Base-by-base conservation (phyloP, 108 stramenopile species). In the Hondaea fermentalgiana region DNA sequence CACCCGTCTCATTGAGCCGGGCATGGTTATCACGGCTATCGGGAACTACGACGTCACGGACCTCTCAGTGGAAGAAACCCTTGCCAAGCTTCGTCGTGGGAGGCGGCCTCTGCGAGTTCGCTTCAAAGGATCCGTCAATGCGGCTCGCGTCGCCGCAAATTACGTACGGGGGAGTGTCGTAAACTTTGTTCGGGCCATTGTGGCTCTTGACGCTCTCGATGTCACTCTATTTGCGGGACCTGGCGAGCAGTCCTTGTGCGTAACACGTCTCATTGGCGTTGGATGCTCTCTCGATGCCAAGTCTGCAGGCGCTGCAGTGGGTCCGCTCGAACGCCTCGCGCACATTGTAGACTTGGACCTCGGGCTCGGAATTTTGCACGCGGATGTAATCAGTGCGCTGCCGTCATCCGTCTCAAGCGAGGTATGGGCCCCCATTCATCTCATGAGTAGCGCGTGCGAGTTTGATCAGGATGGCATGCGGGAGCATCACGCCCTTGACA, bases 291-390 rank as follows among this genome's bases (percentile, higher is more conserved):
- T 53, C 23, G 51, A 83, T 83, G 49, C 51, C 6, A 47, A 53
- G 25, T 83, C 76, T 55, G 76, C 76, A 47, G 76, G 76, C n/a
- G 23, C 76, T 6, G 76, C 76, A 6, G 76, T 83, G n/a, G 76
- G 76, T 28, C 76, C 51, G n/a, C 17, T 83, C 49, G 51, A 83
- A 12, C 76, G 76, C 51, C 76, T 83, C 12, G 45, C 76, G n/a
- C 76, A 83, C 51, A 83, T 53, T 83, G 76, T 83, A 12, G 51
- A 83, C 16, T 45, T 83, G 45, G 51, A 83, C 49, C 4, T 83
- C 51, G 76, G 76, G 3, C 76, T 83, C 23, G 76, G 76, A 8
- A 23, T 83, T 53, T 17, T 83, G 6, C 51, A 53, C 23, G 45
- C 51, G 45, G 76, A 83, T 45, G 23, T 2, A 19, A 83, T 83